Percentiles rank a stretch among this genome's conserved stretches.
Evolutionary conservation across 164 flowering plant species (phyloP).

Genomic region (Platanus orientalis): DNA sequence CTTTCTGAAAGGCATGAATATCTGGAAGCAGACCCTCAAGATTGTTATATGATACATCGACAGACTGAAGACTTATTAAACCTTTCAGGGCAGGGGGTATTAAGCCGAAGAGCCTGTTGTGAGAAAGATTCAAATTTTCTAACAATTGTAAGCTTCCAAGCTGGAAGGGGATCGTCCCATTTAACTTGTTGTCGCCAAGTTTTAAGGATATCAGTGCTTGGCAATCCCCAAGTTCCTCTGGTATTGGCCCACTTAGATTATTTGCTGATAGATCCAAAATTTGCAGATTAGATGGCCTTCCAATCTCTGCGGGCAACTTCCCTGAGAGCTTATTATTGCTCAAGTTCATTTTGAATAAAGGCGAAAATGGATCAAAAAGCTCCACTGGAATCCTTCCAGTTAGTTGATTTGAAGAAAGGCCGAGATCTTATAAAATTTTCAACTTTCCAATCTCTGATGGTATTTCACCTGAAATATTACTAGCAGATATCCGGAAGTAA

Average conservation of each 20-base stretch:
- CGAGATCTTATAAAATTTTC: conserved; percentile 1
- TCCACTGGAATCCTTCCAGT: conserved; percentile 12
- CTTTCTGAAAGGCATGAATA: no score
- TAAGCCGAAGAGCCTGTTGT: not conserved
- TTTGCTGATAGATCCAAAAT: conserved; percentile 12
- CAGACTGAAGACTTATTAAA: conserved; percentile 7
- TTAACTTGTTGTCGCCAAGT: no score
- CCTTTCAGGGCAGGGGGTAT: not conserved
- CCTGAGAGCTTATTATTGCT: conserved; percentile 20
- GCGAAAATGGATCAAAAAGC: not conserved
- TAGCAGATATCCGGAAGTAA: conserved; percentile 2
- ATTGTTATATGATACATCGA: conserved; percentile 13
- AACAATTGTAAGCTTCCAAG: conserved; percentile 5
- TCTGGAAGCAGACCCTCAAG: conserved; percentile 13
- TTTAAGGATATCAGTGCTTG: no score
- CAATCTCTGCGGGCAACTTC: conserved; percentile 13
- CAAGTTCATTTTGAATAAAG: conserved; percentile 2
- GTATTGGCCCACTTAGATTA: conserved; percentile 10
- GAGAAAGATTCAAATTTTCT: conserved; percentile 1
- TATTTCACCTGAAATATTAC: conserved; percentile 20
- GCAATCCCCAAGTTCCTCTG: no score
- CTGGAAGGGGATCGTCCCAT: not conserved
- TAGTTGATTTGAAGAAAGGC: conserved; percentile 12
- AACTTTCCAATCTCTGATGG: conserved; percentile 15
- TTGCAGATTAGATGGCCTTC: not conserved